Evolutionary conservation across 495 filamentous ascomycete genomes (phyloP).

Genomic region (Letharia columbiana): DNA sequence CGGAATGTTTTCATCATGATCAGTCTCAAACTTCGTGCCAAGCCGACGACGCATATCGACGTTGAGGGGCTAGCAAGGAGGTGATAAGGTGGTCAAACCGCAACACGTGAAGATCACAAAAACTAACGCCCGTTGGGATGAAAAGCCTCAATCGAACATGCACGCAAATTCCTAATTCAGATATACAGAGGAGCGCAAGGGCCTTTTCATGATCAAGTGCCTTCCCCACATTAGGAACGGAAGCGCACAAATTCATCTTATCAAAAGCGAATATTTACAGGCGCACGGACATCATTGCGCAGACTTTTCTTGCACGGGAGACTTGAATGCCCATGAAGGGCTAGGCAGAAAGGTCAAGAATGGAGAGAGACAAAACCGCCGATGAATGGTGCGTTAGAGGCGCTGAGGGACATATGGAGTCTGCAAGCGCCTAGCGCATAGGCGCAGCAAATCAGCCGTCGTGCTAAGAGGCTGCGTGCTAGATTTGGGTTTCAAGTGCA

Average conservation of each 20-base stretch:
- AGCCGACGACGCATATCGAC: not conserved
- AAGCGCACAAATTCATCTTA: not conserved
- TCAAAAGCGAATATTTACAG: not conserved
- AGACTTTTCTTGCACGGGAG: not conserved
- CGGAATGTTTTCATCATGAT: not conserved
- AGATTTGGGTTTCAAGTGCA: not conserved
- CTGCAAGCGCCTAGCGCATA: not conserved
- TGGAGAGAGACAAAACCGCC: not conserved
- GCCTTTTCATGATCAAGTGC: not conserved
- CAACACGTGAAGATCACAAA: not conserved
- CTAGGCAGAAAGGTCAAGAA: not conserved
- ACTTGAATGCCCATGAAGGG: not conserved
- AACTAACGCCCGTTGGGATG: not conserved
- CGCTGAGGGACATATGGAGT: not conserved
- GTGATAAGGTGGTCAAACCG: slow-evolving; percentile 1
- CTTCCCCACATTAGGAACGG: slow-evolving; percentile 1
- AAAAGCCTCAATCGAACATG: not conserved
- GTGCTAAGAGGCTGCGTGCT: not conserved
- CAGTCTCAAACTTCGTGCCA: not conserved
- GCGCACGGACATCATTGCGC: not conserved
- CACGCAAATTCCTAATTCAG: not conserved
- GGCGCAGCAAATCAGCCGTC: slow-evolving; percentile 3
- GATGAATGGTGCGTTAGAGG: not conserved
- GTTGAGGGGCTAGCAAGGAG: slow-evolving; percentile 3
- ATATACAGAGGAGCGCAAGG: slow-evolving; percentile 4